Conservation (phyloP, 208 protist species). For the Leptomonas pyrrhocoris region DNA sequence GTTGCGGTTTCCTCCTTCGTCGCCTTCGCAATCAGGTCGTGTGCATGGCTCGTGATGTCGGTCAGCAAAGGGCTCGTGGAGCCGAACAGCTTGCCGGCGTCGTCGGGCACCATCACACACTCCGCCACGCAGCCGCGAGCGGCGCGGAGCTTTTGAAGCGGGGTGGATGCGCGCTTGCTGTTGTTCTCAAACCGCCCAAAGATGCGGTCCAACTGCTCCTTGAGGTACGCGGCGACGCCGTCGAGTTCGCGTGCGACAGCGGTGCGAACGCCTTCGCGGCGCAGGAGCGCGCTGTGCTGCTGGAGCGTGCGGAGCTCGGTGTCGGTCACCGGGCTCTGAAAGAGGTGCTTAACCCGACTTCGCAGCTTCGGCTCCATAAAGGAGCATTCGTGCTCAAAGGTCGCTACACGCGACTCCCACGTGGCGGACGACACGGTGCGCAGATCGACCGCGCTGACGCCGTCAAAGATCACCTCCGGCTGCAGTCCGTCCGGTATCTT, state of each 20-base stretch:
- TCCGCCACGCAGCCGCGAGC: slow-evolving; percentile 68
- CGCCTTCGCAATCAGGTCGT: slow-evolving; percentile 36
- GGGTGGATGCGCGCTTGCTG: slow-evolving; percentile 58
- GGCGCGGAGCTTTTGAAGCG: slow-evolving; percentile 68
- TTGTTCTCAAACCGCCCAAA: slow-evolving; percentile 69
- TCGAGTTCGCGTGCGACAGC: slow-evolving; percentile 62
- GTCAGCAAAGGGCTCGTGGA: slow-evolving; percentile 35
- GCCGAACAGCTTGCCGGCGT: slow-evolving; percentile 65
- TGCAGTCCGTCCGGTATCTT: slow-evolving; percentile 52
- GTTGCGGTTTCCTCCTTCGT: slow-evolving; percentile 26
- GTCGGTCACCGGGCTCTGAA: slow-evolving; percentile 37
- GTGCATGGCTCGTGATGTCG: slow-evolving; percentile 41
- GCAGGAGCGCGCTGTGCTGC: slow-evolving; percentile 65
- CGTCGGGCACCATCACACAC: slow-evolving; percentile 58
- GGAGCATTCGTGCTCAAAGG: slow-evolving; percentile 85
- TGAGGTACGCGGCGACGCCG: slow-evolving; percentile 49
- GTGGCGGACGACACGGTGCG: slow-evolving; percentile 34
- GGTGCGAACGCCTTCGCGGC: slow-evolving; percentile 49
- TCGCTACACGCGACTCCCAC: slow-evolving; percentile 63
- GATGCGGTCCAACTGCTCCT: slow-evolving; percentile 61
- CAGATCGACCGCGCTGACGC: slow-evolving; percentile 67
- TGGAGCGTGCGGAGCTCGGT: slow-evolving; percentile 49
- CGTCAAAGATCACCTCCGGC: slow-evolving; percentile 81
- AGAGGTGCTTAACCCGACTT: slow-evolving; percentile 64
- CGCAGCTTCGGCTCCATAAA: slow-evolving; percentile 81